These are phyloP conservation scores for Pseudozyma tsukubaensis DNA, from an alignment of 1,284 basidiomycete species.

Conservation along the genomic window DNA sequence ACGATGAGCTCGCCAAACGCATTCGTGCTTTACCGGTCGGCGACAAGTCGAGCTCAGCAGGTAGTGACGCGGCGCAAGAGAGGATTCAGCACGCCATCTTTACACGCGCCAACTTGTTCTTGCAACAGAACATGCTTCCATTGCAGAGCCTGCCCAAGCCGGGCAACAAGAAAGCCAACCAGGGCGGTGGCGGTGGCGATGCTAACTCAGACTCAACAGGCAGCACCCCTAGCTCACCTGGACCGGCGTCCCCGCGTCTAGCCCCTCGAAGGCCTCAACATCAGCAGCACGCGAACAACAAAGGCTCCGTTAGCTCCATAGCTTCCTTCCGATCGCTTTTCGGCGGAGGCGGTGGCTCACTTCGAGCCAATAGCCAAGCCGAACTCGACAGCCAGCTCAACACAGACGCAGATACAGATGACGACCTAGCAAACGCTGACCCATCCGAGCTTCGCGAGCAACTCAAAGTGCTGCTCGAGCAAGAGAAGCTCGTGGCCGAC, in stretches of 20 bases:
- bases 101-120: slow-evolving; percentile 80
- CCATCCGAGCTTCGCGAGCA: slow-evolving; percentile 41
- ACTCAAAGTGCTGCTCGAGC: slow-evolving; percentile 60
- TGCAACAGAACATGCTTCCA: slow-evolving; percentile 78
- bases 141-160: slow-evolving; percentile 76
- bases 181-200: slow-evolving; percentile 22
- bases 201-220: slow-evolving; percentile 29
- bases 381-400: slow-evolving; percentile 16
- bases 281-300: slow-evolving; percentile 24
- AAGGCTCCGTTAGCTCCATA: slow-evolving; percentile 34
- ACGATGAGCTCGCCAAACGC: slow-evolving; percentile 87
- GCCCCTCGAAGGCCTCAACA: slow-evolving; percentile 3
- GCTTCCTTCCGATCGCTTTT: slow-evolving; percentile 43
- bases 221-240: slow-evolving; percentile 28
- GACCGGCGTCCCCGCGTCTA: slow-evolving; percentile 19
- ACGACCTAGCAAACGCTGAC: slow-evolving; percentile 11
- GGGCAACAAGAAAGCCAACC: slow-evolving; percentile 70
- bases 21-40: slow-evolving; percentile 77
- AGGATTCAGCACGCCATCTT: slow-evolving; percentile 84
- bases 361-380: slow-evolving; percentile 2
- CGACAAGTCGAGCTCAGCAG: slow-evolving; percentile 12
- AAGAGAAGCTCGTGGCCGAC: slow-evolving; percentile 53
- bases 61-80: slow-evolving; percentile 75
- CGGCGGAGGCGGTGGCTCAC: slow-evolving; percentile 24
- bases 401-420: slow-evolving; percentile 5